Evolutionary conservation across 1,284 basidiomycete genomes (phyloP).

Genomic region (Kwoniella shivajii): DNA sequence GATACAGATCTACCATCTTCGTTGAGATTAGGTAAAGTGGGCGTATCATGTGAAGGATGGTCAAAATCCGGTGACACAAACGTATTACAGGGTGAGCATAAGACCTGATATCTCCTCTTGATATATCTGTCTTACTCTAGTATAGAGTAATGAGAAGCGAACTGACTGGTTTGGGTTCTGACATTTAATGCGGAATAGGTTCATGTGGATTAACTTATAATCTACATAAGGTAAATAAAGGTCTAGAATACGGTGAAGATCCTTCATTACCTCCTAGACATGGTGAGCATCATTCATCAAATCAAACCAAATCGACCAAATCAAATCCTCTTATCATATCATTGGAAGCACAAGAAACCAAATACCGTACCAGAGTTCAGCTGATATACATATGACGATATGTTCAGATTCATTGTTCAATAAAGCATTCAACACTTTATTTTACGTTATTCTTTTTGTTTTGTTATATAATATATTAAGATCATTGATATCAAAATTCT

Average conservation of each 20-base stretch:
- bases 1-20: conserved; percentile 82
- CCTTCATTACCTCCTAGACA: conserved; percentile 11
- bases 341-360: neutral
- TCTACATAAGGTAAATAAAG: conserved; percentile 55
- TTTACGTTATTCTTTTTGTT: conserved; percentile 61
- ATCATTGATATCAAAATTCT: conserved; percentile 29
- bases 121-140: neutral
- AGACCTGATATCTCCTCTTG: neutral
- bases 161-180: neutral
- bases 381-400: conserved; percentile 33
- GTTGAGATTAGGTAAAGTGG: conserved; percentile 76
- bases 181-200: conserved; percentile 56
- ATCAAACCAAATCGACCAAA: neutral
- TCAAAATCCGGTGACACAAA: conserved; percentile 73
- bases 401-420: conserved; percentile 60
- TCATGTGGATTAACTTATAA: conserved; percentile 81
- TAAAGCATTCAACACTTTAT: conserved; percentile 59
- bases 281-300: conserved; percentile 5
- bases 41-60: conserved; percentile 89
- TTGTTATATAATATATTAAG: conserved; percentile 62
- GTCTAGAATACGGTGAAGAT: conserved; percentile 33
- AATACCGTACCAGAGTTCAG: neutral
- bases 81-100: conserved; percentile 72
- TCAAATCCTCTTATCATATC: neutral
- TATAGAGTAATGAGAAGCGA: neutral